Evolutionary conservation across 2,329 filamentous ascomycete species (phyloP), one percentile per base, ranked within the genome.

Genomic region (Aspergillus sp.): DNA sequence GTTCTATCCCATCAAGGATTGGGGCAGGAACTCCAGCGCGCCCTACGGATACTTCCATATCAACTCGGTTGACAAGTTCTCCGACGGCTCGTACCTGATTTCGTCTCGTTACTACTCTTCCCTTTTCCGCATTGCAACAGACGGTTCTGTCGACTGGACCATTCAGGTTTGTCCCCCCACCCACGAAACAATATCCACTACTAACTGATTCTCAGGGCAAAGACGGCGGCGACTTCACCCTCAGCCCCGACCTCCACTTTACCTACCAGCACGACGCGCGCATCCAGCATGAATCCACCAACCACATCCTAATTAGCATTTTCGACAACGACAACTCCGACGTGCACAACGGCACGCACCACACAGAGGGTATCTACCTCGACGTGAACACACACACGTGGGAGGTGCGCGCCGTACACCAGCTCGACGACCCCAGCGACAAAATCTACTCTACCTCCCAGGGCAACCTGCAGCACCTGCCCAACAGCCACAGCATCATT

Each of bases 261-360:
- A 60, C 59, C 11, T 67, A 64, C 64, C 65, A 66, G 53, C 66
- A 69, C 47, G 54, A 69, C 45, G 62, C 67, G 17, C 68, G 69
- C 30, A 57, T 70, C 22, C 63, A 65, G 55, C 65, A 66, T 49
- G 60, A 66, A 45, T 67, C 68, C 22, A 59, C 64, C 30, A 50
- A 55, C 2, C 60, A 62, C 17, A 53, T 71, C 14, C 57, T 66
- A 6, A 45, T 72, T 16, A 63, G 57, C 20, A 41, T 67, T 10
- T 66, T 67, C 52, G 65, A 66, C 52, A 68, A 68, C 42, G 51
- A 45, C 45, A 60, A 59, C 51, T 63, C 62, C 19, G 56, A 51
- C 16, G 50, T 48, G 6, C 52, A 30, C 9, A 36, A 59, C 33
- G 20, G 53, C 9, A 36, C 53, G n/a, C 22, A 46, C 4, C 52